Percentiles rank a stretch among this genome's conserved stretches.
Evolutionary conservation across 2,329 filamentous ascomycete species (phyloP).

Genomic region (Furcasterigmium sp.): DNA sequence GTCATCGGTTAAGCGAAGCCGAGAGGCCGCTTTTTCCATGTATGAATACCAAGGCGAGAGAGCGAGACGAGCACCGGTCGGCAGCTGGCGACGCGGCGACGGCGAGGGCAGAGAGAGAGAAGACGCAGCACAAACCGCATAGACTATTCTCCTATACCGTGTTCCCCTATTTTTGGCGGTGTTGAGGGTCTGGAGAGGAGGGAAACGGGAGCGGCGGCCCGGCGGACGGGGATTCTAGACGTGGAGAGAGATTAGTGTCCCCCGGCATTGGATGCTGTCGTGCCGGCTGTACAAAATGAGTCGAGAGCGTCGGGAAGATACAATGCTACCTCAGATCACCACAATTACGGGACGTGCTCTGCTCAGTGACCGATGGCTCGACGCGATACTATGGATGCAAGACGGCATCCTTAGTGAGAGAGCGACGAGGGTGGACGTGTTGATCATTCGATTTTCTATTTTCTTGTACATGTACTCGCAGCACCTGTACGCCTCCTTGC

Average conservation of each 20-base stretch:
- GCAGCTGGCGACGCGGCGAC: not conserved
- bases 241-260: not conserved
- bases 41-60: slow-evolving; percentile 7
- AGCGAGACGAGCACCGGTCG: not conserved
- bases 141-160: not conserved
- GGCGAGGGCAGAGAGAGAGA: not conserved
- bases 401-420: too few species aligned
- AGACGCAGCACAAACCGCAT: not conserved
- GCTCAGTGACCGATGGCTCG: too few species aligned
- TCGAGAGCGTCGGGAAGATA: not conserved
- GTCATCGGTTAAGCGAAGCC: slow-evolving; percentile 74
- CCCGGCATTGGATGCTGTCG: not conserved
- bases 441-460: not conserved
- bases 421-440: too few species aligned
- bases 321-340: not conserved
- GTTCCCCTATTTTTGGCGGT: not conserved
- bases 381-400: too few species aligned
- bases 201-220: not conserved
- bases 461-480: not conserved
- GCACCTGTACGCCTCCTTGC: too few species aligned
- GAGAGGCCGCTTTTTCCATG: slow-evolving; percentile 1
- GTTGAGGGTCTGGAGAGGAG: not conserved
- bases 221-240: not conserved
- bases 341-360: too few species aligned
- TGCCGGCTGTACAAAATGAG: slow-evolving; percentile 1